Percentiles rank a stretch among this genome's conserved stretches.
These are phyloP conservation scores for Beta lomatogona DNA, from an alignment of 179 eudicot species.

Conservation along the genomic window DNA sequence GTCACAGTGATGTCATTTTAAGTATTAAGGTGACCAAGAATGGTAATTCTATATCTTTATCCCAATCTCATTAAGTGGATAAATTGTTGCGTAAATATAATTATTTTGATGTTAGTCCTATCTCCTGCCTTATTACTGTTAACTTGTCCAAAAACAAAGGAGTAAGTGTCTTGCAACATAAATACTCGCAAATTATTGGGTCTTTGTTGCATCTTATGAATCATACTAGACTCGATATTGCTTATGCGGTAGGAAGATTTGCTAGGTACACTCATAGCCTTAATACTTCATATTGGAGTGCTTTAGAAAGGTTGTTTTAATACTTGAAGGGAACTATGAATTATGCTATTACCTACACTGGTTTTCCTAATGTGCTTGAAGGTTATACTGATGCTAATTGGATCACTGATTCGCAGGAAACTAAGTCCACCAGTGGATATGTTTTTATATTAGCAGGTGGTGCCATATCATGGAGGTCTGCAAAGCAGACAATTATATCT, in stretches of 20 bases:
- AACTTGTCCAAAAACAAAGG: too few species aligned
- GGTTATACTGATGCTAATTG: constrained; percentile 7
- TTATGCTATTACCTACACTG: background rate
- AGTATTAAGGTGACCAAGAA: background rate
- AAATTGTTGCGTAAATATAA: too few species aligned
- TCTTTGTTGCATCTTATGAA: too few species aligned
- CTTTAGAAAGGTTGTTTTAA: background rate
- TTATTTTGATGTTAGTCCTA: too few species aligned
- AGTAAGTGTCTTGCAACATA: too few species aligned
- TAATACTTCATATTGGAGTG: background rate
- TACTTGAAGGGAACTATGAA: constrained; percentile 7
- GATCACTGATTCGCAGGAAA: constrained; percentile 1
- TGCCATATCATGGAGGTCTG: background rate
- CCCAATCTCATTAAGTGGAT: too few species aligned
- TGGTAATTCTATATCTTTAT: too few species aligned
- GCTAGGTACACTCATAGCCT: constrained; percentile 4
- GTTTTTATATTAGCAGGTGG: constrained; percentile 1
- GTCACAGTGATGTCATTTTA: background rate
- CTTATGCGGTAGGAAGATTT: background rate
- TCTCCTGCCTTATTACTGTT: too few species aligned
- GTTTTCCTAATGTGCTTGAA: background rate
- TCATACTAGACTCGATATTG: background rate
- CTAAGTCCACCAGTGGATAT: background rate
- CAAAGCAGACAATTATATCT: background rate
- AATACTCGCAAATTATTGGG: too few species aligned